Evolutionary conservation across 176 grass and related monocot species (phyloP).

Genomic region (Zoysia pacifica): DNA sequence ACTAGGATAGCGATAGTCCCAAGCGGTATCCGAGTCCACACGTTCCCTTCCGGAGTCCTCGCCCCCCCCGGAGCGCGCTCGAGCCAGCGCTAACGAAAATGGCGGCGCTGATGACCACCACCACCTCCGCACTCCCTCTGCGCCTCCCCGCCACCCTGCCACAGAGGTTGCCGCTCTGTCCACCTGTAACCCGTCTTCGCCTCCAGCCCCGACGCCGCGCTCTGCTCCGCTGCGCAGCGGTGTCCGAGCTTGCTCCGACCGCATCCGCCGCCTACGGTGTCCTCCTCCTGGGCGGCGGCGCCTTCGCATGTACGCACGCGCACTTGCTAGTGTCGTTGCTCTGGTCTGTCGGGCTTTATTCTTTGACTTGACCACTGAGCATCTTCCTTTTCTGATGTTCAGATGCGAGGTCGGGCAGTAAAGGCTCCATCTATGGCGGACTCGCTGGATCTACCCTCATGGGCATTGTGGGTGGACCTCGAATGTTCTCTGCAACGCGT

Average conservation of each 20-base stretch:
- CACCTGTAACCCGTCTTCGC: not conserved
- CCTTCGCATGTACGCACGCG: constrained; percentile 62
- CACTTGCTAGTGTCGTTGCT: constrained; percentile 12
- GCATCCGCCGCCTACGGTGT: constrained; percentile 60
- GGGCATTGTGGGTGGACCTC: constrained; percentile 59
- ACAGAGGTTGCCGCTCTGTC: not conserved
- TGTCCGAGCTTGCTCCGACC: constrained; percentile 57
- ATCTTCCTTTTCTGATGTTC: constrained; percentile 10
- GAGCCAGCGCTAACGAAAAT: constrained; percentile 29
- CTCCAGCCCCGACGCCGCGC: constrained; percentile 11
- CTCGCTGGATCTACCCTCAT: constrained; percentile 80
- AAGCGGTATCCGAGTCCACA: not conserved
- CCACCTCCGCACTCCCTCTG: constrained; percentile 21
- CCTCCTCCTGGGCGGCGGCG: constrained; percentile 73
- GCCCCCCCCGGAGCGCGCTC: constrained; percentile 9
- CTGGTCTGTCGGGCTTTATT: constrained; percentile 13
- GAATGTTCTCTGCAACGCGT: constrained; percentile 6
- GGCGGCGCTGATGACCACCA: constrained; percentile 18
- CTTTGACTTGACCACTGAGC: constrained; percentile 41
- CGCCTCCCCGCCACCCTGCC: constrained; percentile 16
- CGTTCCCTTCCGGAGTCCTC: not conserved
- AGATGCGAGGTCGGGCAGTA: constrained; percentile 87
- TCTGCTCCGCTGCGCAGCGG: constrained; percentile 47
- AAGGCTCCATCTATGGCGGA: constrained; percentile 81
- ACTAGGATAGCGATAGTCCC: not conserved